Conservation (phyloP, 2,329 filamentous ascomycete species). For the Fusarium sp. region DNA sequence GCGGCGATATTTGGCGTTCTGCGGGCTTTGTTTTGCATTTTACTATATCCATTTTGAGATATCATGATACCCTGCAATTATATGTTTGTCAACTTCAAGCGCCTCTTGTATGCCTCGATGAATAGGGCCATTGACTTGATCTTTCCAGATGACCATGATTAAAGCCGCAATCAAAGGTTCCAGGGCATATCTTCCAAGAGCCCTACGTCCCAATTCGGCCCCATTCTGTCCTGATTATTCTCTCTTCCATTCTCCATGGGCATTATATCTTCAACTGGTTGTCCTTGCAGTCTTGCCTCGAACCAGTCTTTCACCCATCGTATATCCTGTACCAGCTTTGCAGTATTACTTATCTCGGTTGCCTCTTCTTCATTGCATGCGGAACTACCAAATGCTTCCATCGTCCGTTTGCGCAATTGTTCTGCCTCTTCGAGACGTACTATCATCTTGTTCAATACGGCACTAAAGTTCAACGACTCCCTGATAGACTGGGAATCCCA, state of each 20-base stretch:
- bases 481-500: slow-evolving; percentile 44
- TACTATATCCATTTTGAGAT: background rate
- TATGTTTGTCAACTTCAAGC: background rate
- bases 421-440: slow-evolving; percentile 27
- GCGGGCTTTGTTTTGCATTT: background rate
- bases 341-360: slow-evolving; percentile 32
- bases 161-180: slow-evolving; percentile 29
- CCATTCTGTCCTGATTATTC: background rate
- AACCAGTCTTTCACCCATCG: slow-evolving; percentile 53
- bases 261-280: slow-evolving; percentile 9
- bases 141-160: background rate
- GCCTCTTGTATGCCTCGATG: background rate
- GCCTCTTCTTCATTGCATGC: slow-evolving; percentile 27
- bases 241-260: background rate
- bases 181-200: slow-evolving; percentile 45
- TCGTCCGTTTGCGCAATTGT: slow-evolving; percentile 4
- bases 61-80: slow-evolving; percentile 32
- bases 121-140: background rate
- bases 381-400: slow-evolving; percentile 27
- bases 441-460: slow-evolving; percentile 32
- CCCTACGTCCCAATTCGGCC: slow-evolving; percentile 42
- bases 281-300: slow-evolving; percentile 44
- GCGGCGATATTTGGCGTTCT: slow-evolving; percentile 6
- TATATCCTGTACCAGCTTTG: slow-evolving; percentile 46
- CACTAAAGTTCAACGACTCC: slow-evolving; percentile 34